These are phyloP conservation scores for Anthracocystis panici-leucophaei DNA, from an alignment of 1,284 basidiomycete genomes.

Conservation along the genomic window DNA sequence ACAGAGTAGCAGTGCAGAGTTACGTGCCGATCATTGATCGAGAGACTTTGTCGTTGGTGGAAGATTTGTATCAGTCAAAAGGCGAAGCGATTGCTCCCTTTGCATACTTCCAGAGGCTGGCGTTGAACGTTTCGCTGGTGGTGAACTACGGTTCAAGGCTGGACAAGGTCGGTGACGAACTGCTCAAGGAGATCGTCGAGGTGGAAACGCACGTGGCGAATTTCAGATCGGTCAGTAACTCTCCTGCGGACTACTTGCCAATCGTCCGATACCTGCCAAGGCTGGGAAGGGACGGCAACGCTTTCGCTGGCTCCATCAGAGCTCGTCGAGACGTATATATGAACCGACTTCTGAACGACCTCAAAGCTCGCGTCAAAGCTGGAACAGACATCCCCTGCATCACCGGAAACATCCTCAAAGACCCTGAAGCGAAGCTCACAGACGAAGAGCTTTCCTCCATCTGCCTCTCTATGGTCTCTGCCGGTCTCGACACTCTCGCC, in stretches of 20 bases:
- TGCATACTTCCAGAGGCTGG: constrained; percentile 42
- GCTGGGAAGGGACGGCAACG: constrained; percentile 14
- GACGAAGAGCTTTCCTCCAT: constrained; percentile 46
- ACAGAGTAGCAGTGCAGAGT: constrained; percentile 38
- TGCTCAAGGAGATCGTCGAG: constrained; percentile 46
- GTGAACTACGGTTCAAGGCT: constrained; percentile 46
- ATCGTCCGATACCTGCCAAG: constrained; percentile 35
- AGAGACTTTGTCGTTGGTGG: constrained; percentile 44
- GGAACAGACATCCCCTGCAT: constrained; percentile 47
- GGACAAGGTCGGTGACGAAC: constrained; percentile 37
- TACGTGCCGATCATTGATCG: constrained; percentile 52
- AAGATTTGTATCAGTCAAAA: constrained; percentile 35
- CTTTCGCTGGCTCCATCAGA: constrained; percentile 26
- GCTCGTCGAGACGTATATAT: constrained; percentile 46
- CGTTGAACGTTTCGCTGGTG: constrained; percentile 45
- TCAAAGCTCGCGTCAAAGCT: constrained; percentile 27
- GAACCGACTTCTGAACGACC: constrained; percentile 38
- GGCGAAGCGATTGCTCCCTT: constrained; percentile 32
- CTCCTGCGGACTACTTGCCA: constrained; percentile 41
- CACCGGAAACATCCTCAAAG: constrained; percentile 47
- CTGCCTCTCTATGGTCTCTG: constrained; percentile 50
- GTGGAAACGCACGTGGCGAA: constrained; percentile 54
- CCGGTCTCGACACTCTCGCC: constrained; percentile 48
- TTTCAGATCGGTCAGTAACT: constrained; percentile 44
- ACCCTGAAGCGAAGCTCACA: constrained; percentile 42